phyloP scores from a whole-genome alignment of 2,329 filamentous ascomycete genomes.

The Phialophora expanda region DNA sequence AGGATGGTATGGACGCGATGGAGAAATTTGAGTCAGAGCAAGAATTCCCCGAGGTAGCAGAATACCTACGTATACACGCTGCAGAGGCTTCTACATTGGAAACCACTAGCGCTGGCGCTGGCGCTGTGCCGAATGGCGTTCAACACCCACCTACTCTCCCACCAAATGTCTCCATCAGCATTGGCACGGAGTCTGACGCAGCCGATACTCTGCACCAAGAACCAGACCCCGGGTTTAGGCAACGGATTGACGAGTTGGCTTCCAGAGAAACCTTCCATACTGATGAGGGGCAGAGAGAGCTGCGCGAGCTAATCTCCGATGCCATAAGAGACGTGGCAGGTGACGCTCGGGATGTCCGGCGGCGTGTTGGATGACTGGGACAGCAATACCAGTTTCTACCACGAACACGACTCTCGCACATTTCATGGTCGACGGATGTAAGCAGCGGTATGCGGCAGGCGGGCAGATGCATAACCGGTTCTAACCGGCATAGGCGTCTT shows the following conservation, averaged over 20 bases:
- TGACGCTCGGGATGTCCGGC: constrained; percentile 68
- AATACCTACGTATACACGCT: constrained; percentile 64
- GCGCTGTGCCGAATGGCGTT: constrained; percentile 43
- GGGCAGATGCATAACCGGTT: constrained; percentile 13
- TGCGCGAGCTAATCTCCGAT: constrained; percentile 80
- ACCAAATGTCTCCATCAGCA: constrained; percentile 74
- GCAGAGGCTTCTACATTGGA: constrained; percentile 44
- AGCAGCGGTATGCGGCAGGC: constrained; percentile 3
- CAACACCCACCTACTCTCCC: constrained; percentile 68
- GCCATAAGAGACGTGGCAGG: constrained; percentile 72
- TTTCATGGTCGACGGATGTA: constrained; percentile 1
- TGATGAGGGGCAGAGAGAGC: constrained; percentile 76
- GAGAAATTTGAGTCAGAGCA: constrained; percentile 81
- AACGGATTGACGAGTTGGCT: constrained; percentile 87
- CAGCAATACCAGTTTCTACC: constrained; percentile 2
- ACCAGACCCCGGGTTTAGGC: constrained; percentile 77
- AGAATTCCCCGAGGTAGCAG: constrained; percentile 75
- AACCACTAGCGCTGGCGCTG: constrained; percentile 36
- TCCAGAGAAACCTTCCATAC: constrained; percentile 81
- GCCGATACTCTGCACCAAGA: constrained; percentile 54
- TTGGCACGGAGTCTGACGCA: constrained; percentile 69
- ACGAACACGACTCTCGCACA: not conserved
- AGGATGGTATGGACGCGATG: constrained; percentile 77
- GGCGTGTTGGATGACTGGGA: constrained; percentile 60
- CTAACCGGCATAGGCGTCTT: constrained; percentile 3